Base-by-base conservation (phyloP, 179 eudicot species). In the Pouteria campechiana region DNA sequence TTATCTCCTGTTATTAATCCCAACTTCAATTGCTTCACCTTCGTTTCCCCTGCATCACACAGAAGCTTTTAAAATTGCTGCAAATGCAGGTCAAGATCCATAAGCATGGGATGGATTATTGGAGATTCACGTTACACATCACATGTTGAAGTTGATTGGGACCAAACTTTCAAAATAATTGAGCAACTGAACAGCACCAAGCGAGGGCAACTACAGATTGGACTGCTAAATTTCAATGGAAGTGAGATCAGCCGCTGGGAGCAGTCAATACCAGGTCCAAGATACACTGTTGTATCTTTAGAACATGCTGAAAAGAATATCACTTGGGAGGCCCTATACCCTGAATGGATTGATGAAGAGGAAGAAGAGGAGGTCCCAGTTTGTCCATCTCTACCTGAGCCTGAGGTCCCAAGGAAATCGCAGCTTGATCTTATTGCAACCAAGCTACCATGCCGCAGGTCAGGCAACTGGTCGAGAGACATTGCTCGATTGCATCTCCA, bases 331-430 rank as follows among this genome's bases (percentile, higher is more conserved):
- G 7, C 78, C 18, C 40, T 83, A 21, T 87, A 76, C 33, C 96
- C 96, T 0, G 96, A 87, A 53, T 87, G 96, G 96, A 87, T 87
- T 10, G 94, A 87, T 35, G 96, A 87, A 61, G 94, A 87, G 52
- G 83, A 87, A 46, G 90, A 83, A 14, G 70, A 62, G 4, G 79
- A 76, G 13, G 72, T 83, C 2, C 94, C 94, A 0, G 6, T 44
- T 39, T 87, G 96, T 46, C 90, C 94, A 0, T 39, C 67, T 0
- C 50, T 87, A 20, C 96, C 94, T 15, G 72, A 55, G 50, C 59
- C 71, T 8, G 65, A 72, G 29, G 60, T 64, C 20, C 87, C 83
- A 3, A 66, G 55, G 28, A 66, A 56, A 44, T n/a, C n/a, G n/a
- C 71, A 81, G 7, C 59, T 87, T n/a, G 86, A 87, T 46, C 55